Evolutionary conservation across 2,329 filamentous ascomycete genomes (phyloP).

Genomic region (Pseudophaeomoniella oleicola): DNA sequence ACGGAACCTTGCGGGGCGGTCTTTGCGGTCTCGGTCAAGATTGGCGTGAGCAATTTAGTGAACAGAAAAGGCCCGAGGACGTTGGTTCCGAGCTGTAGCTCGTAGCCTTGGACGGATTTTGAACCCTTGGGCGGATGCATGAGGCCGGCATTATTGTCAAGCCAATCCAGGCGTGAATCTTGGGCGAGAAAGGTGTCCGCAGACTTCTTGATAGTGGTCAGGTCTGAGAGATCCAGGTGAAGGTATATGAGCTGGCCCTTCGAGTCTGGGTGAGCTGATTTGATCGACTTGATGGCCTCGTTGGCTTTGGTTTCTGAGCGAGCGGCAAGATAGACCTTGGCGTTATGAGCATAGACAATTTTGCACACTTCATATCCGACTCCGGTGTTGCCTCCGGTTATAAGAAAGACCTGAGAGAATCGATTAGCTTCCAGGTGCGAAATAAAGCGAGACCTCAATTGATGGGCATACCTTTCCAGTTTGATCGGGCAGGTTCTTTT

Average conservation of each 20-base stretch:
- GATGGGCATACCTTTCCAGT: slow-evolving; percentile 17
- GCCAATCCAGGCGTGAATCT: slow-evolving; percentile 24
- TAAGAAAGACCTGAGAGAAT: slow-evolving; percentile 14
- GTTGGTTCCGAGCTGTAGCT: slow-evolving; percentile 23
- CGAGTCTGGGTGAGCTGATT: slow-evolving; percentile 13
- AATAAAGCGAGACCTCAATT: neutral
- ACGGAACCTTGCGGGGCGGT: slow-evolving; percentile 12
- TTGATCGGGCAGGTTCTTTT: slow-evolving; percentile 8
- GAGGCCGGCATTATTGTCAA: slow-evolving; percentile 22
- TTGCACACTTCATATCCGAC: slow-evolving; percentile 23
- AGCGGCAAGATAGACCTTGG: slow-evolving; percentile 29
- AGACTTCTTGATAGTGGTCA: slow-evolving; percentile 23
- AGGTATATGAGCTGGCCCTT: slow-evolving; percentile 22
- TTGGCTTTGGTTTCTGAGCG: slow-evolving; percentile 24
- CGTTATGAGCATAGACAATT: slow-evolving; percentile 27
- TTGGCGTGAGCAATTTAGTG: slow-evolving; percentile 21
- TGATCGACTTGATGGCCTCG: slow-evolving; percentile 25
- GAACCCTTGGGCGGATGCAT: slow-evolving; percentile 20
- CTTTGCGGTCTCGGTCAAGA: slow-evolving; percentile 15
- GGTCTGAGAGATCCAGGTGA: slow-evolving; percentile 22
- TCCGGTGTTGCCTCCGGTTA: slow-evolving; percentile 23
- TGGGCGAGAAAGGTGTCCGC: slow-evolving; percentile 20
- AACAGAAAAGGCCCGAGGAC: slow-evolving; percentile 22
- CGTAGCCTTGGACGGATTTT: slow-evolving; percentile 19
- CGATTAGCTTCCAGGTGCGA: neutral